Base-by-base conservation (phyloP, 768 basidiomycete genomes). In the Hypholoma sublateritium region DNA sequence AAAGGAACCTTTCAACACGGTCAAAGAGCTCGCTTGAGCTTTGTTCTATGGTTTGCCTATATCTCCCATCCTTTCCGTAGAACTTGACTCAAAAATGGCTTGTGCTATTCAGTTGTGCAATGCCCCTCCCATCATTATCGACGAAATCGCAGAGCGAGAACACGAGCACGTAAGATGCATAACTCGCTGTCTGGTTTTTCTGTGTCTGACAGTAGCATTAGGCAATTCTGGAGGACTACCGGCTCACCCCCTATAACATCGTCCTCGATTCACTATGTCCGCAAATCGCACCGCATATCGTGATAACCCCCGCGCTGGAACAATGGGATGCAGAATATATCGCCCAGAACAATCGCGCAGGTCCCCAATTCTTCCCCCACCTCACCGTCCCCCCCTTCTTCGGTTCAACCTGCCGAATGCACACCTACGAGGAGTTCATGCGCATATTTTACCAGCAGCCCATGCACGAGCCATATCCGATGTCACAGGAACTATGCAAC, bases 241-340 rank as follows among this genome's bases (percentile, higher is more conserved):
- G 66, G 34, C 53, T 56, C 34, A 59, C 64, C 24, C 66, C 63
- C 13, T 63, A 67, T 12, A 77, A 77, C 56, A 67, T 82, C 12
- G 74, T 82, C 21, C 56, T 82, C 12, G 79, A 81, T 54, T 83
- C 81, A 21, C 54, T 64, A 17, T 53, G 54, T 53, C 79, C 80
- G 5, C 58, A 74, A 6, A 37, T 69, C 5, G 65, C 73, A 0
- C 83, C 83, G 0, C 80, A 82, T 65, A 80, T 86, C 53, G 80
- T 82, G 49, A 76, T 85, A 44, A 79, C 81, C 5, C 60, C 63
- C 22, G 58, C 66, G n/a, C 75, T 77, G 37, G 74, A 78, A 43
- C 62, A 59, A 2, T 67, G 69, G 60, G 69, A 75, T 34, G 77
- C 76, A 53, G 66, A 69, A 39, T 67, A 64, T 32, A 67, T 64